Evolutionary conservation across 768 basidiomycete species (phyloP), one percentile per base, ranked within the genome.

Genomic region (Rubroboletus pulcherrimus): DNA sequence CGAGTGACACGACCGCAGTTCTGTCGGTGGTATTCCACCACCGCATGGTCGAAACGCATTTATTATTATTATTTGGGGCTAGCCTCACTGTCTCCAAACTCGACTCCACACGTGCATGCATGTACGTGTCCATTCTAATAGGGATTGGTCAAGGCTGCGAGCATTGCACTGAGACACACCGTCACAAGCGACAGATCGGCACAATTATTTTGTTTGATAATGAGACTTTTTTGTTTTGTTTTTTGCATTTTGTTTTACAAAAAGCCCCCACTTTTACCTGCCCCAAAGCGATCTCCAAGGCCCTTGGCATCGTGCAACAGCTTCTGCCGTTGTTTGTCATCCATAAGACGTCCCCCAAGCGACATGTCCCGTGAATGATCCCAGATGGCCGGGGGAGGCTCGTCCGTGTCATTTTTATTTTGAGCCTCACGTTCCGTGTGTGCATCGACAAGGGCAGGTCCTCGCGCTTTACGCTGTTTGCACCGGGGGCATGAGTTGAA

Each of bases 341-440:
- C 93, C 91, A 99, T 89, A 31, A 97, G 76, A 48, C 91, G 76
- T 14, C 96, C 95, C 2, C 86, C 86, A 4, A 96, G 63, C 3
- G 81, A 81, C 94, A 99, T 97, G 70, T 96, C 93, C 30, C 93
- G 78, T 35, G 84, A 76, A 64, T 91, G 93, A 63, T 99, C 96
- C 96, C 96, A 98, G 29, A 98, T 91, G 0, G 66, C 86, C 0
- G 82, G 74, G 0, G 80, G 74, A 33, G 82, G 81, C 33, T 84
- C 81, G 29, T 83, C 76, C 15, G 76, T 58, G n/a, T 74, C 73
- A 54, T 67, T 68, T 61, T 61, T 73, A 72, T 61, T 74, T 71
- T 69, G 74, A 61, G 51, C 66, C 61, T 64, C 73, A 61, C 53
- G 73, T 55, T 49, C 71, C 57, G 37, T 71, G 57, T 89, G 86